Evolutionary conservation across 352 stramenopile genomes (phyloP), one percentile per base, ranked within the genome.

Genomic region (Phytophthora cryptogea): DNA sequence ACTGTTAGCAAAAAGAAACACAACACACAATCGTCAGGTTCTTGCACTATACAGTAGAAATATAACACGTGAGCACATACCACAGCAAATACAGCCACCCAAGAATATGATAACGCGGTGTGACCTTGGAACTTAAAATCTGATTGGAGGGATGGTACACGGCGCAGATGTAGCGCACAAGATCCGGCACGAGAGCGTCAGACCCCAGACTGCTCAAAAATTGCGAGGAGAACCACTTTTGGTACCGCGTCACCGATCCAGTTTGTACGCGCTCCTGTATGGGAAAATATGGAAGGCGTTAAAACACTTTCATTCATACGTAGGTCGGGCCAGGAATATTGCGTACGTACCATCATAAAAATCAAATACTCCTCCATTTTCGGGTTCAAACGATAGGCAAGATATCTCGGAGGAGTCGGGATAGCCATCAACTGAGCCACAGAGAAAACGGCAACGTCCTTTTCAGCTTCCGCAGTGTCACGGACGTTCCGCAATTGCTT

Each of bases 341-440:
- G 39, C 41, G 23, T 30, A 52, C 71, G 54, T 63, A 87, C 80
- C 83, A 92, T 93, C 78, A 95, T 91, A 66, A 95, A 95, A 8
- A 92, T 66, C 7, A 95, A 55, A 27, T 91, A 78, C 48, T 95
- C 86, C 53, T 95, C 83, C 83, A 95, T 93, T 59, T 90, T 95
- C 8, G 84, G 83, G 16, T 84, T 89, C 46, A 95, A 69, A 7
- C 86, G 82, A 23, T 89, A 92, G 7, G 85, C 83, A 10, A 95
- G 67, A 48, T 89, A 93, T 54, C 82, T 91, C 1, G 81, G 69
- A 51, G 83, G 86, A 4, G 86, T 93, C 20, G 79, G 75, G 45
- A 74, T 80, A 13, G 75, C 59, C 84, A 93, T 93, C n/a, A 93
- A 68, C 28, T 80, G 76, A 2, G 84, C 68, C 6, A 93, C 82